Conservation (phyloP, 1,139 yeast genomes). For the Taphrina wiesneri region DNA sequence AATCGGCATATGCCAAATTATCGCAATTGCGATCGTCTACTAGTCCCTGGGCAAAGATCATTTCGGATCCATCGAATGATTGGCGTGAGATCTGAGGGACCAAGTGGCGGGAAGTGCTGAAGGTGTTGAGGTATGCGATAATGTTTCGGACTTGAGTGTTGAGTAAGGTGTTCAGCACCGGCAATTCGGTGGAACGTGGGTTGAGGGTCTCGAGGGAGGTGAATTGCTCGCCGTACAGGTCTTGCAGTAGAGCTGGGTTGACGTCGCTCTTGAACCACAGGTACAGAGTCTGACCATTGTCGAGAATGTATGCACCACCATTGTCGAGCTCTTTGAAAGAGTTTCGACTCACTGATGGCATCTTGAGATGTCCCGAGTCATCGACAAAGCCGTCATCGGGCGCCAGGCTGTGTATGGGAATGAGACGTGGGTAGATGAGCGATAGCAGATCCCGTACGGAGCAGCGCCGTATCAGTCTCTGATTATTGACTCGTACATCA, state of each 20-base stretch:
- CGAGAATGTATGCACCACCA: conserved; percentile 78
- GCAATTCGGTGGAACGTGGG: conserved; percentile 60
- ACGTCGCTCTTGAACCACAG: conserved; percentile 75
- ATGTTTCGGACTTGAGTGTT: conserved; percentile 68
- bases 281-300: conserved; percentile 63
- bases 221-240: conserved; percentile 66
- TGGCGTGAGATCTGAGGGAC: conserved; percentile 63
- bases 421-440: conserved; percentile 76
- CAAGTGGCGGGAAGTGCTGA: conserved; percentile 41
- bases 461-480: conserved; percentile 56
- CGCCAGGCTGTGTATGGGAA: conserved; percentile 67
- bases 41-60: conserved; percentile 59
- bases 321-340: conserved; percentile 53
- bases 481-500: conserved; percentile 60
- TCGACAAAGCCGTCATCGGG: conserved; percentile 50
- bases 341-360: conserved; percentile 56
- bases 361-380: conserved; percentile 53
- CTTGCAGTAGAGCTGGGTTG: conserved; percentile 66
- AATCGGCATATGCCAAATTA: conserved; percentile 59
- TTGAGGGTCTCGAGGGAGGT: conserved; percentile 54
- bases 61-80: conserved; percentile 63
- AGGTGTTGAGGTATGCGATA: conserved; percentile 53
- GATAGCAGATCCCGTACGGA: conserved; percentile 63
- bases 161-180: conserved; percentile 68
- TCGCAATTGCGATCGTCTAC: conserved; percentile 73